phyloP scores from a whole-genome alignment of 2,329 filamentous ascomycete species.

The Talaromyces sp. region DNA sequence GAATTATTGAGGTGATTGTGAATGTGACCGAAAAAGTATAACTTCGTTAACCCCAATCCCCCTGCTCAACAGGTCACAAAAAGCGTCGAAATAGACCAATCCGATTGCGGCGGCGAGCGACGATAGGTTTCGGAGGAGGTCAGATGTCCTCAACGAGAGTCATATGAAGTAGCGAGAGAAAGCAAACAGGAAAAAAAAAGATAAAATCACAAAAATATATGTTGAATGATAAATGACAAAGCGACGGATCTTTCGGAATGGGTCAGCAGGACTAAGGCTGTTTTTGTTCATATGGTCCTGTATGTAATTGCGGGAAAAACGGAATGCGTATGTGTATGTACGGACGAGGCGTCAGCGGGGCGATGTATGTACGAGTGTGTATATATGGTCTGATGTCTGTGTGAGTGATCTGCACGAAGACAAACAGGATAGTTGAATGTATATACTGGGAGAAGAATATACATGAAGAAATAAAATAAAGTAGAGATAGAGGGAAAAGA shows the following conservation, averaged over 20 bases:
- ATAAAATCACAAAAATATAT: neutral
- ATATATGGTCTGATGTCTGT: neutral
- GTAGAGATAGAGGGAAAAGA: neutral
- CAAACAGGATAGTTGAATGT: neutral
- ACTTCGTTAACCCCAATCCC: neutral
- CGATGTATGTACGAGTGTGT: neutral
- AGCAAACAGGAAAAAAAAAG: too few species aligned
- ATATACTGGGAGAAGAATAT: neutral
- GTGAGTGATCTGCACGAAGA: neutral
- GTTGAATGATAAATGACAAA: neutral
- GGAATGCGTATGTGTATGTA: neutral
- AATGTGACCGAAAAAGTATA: slow-evolving; percentile 5
- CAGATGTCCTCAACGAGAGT: neutral
- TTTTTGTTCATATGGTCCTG: neutral
- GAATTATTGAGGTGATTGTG: neutral
- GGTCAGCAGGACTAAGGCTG: slow-evolving; percentile 2
- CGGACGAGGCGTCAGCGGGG: neutral
- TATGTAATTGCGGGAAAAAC: neutral
- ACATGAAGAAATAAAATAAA: too few species aligned
- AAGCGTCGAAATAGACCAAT: neutral
- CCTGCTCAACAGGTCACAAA: slow-evolving; percentile 3
- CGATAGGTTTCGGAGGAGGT: neutral
- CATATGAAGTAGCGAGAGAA: neutral
- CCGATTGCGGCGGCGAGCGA: neutral
- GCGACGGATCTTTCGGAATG: slow-evolving; percentile 2